These are phyloP conservation scores for Bryoerythrophyllum caledonicum DNA, from an alignment of 225 moss, liverwort and hornwort species.

Conservation along the genomic window DNA sequence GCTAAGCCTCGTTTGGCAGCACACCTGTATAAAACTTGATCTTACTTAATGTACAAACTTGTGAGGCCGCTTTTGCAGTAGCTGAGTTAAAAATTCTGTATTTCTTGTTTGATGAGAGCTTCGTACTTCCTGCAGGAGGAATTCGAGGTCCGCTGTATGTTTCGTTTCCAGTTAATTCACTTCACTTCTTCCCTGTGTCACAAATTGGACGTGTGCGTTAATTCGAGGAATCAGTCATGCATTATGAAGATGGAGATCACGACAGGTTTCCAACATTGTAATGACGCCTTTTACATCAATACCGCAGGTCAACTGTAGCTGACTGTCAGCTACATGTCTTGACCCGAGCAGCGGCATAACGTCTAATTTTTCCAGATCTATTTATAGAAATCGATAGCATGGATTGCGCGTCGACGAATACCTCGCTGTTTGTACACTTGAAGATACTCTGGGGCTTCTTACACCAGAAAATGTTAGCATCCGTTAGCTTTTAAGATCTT, in stretches of 20 bases:
- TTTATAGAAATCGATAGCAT: constrained; percentile 1
- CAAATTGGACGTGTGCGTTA: neutral
- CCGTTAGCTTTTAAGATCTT: constrained; percentile 40
- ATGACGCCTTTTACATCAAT: constrained; percentile 4
- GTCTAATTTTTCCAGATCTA: neutral
- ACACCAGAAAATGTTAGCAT: neutral
- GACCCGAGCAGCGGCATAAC: neutral
- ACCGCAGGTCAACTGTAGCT: neutral
- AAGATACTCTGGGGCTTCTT: neutral
- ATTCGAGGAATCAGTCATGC: neutral
- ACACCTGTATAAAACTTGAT: constrained; percentile 24
- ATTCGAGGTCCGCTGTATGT: neutral
- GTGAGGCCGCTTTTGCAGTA: constrained; percentile 21
- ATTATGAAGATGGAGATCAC: neutral
- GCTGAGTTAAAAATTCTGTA: neutral
- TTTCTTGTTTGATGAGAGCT: neutral
- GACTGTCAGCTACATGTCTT: neutral
- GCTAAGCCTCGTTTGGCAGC: constrained; percentile 34
- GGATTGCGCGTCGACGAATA: constrained; percentile 20
- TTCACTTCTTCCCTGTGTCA: neutral
- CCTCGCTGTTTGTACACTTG: constrained; percentile 12
- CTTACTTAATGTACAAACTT: constrained; percentile 17
- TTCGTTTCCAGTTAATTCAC: neutral
- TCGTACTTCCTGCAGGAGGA: neutral
- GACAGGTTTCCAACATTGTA: constrained; percentile 4